These are phyloP conservation scores for Strobilomyces confusus DNA, from an alignment of 768 basidiomycete species.

Conservation along the genomic window DNA sequence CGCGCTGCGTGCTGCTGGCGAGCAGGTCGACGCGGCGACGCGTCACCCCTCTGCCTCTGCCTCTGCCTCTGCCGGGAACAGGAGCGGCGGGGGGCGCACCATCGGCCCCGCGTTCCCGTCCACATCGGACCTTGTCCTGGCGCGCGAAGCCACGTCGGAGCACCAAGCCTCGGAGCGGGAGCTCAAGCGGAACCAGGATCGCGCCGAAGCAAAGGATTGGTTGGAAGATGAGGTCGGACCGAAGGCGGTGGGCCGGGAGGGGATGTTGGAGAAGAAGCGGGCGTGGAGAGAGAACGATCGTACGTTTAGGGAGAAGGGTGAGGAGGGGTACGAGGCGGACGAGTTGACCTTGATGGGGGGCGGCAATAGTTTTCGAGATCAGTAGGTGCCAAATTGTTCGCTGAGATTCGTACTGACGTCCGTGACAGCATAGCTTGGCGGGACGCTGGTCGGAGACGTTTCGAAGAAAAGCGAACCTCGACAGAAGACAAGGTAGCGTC, in stretches of 20 bases:
- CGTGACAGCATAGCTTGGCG: constrained; percentile 60
- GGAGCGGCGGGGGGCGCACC: constrained; percentile 33
- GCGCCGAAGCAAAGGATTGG: constrained; percentile 59
- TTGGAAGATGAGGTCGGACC: constrained; percentile 79
- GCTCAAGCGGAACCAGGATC: constrained; percentile 64
- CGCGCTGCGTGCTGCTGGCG: constrained; percentile 55
- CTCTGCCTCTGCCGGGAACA: not conserved
- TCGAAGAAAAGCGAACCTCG: constrained; percentile 46
- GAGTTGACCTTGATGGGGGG: constrained; percentile 81
- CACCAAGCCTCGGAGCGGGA: constrained; percentile 47
- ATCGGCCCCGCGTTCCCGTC: constrained; percentile 70
- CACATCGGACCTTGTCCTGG: constrained; percentile 62
- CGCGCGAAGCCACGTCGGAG: constrained; percentile 60
- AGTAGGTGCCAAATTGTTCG: constrained; percentile 42
- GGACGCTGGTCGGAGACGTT: constrained; percentile 65
- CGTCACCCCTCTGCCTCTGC: constrained; percentile 20
- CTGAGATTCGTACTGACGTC: constrained; percentile 4
- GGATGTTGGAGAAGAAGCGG: constrained; percentile 82
- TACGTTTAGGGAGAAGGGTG: constrained; percentile 65
- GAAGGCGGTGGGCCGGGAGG: constrained; percentile 77
- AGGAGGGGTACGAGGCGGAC: constrained; percentile 74
- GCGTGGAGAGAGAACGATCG: constrained; percentile 68
- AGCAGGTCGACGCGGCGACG: constrained; percentile 50
- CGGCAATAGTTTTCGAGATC: constrained; percentile 74
- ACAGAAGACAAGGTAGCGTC: constrained; percentile 48